Evolutionary conservation across 1,139 yeast species (phyloP).

Genomic region (Zygosaccharomyces pseudobailii): DNA sequence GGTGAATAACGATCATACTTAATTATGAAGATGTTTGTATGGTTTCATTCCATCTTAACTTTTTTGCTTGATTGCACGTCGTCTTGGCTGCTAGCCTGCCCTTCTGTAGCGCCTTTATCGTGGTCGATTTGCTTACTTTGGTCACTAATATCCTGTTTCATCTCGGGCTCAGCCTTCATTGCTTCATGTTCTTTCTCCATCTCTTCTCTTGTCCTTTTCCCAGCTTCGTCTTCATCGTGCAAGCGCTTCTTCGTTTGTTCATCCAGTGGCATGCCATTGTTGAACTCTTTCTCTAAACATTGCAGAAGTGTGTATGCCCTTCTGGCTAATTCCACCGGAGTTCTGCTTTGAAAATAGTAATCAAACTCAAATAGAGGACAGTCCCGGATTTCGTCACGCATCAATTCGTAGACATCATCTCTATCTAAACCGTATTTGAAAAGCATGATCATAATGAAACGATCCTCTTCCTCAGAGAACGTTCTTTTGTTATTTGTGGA

Average conservation of each 20-base stretch:
- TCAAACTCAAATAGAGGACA: constrained; percentile 64
- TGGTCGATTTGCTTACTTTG: background rate
- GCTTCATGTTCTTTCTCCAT: constrained; percentile 12
- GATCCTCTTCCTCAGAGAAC: constrained; percentile 70
- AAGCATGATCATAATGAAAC: constrained; percentile 61
- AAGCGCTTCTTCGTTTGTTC: constrained; percentile 27
- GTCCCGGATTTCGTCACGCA: constrained; percentile 56
- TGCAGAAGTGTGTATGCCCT: constrained; percentile 63
- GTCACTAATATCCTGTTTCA: background rate
- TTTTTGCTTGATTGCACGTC: constrained; percentile 14
- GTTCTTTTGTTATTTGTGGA: constrained; percentile 56
- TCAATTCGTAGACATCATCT: constrained; percentile 58
- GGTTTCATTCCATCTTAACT: constrained; percentile 14
- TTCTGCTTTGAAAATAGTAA: constrained; percentile 66
- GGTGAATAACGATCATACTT: background rate
- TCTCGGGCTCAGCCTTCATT: constrained; percentile 4
- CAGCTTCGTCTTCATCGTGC: constrained; percentile 27
- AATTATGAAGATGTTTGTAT: background rate
- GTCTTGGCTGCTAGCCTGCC: background rate
- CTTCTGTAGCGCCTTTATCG: background rate
- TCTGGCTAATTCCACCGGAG: constrained; percentile 58
- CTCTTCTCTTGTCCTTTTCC: constrained; percentile 25
- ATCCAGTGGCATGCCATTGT: constrained; percentile 22
- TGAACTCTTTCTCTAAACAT: constrained; percentile 59
- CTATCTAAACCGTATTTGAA: constrained; percentile 63